These are phyloP conservation scores for Malus sylvestris DNA, from an alignment of 306 rosid genomes.

Conservation along the genomic window DNA sequence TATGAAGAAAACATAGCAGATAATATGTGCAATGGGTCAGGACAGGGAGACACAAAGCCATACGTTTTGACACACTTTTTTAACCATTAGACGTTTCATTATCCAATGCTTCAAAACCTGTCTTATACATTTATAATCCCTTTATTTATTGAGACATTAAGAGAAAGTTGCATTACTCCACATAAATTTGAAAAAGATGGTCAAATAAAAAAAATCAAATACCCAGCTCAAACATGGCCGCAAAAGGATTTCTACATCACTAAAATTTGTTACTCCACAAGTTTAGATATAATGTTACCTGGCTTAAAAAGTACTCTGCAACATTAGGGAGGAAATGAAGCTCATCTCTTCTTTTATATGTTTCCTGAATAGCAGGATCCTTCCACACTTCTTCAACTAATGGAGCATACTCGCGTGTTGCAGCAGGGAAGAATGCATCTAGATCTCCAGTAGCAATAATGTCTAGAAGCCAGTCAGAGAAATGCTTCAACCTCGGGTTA, in stretches of 20 bases:
- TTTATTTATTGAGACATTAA: background rate
- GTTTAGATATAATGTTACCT: constrained; percentile 37
- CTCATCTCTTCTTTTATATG: constrained; percentile 80
- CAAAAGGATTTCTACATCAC: background rate
- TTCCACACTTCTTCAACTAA: constrained; percentile 97
- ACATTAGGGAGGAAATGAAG: constrained; percentile 94
- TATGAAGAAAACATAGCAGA: background rate
- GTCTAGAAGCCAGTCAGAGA: constrained; percentile 96
- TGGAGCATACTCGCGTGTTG: constrained; percentile 98
- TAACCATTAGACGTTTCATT: no score
- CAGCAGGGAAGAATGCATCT: constrained; percentile 98
- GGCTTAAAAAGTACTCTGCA: constrained; percentile 83
- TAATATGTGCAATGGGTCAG: background rate
- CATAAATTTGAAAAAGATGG: background rate
- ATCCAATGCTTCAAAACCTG: no score
- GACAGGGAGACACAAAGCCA: no score
- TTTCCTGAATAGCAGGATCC: constrained; percentile 92
- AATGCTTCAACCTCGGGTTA: constrained; percentile 90
- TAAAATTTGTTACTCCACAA: background rate
- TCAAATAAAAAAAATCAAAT: background rate
- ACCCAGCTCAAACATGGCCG: background rate
- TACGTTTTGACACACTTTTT: no score
- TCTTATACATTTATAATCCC: no score
- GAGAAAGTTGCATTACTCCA: background rate
- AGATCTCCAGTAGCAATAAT: constrained; percentile 97